Base-by-base conservation (phyloP, 1,284 basidiomycete species). In the Heliocybe sulcata region DNA sequence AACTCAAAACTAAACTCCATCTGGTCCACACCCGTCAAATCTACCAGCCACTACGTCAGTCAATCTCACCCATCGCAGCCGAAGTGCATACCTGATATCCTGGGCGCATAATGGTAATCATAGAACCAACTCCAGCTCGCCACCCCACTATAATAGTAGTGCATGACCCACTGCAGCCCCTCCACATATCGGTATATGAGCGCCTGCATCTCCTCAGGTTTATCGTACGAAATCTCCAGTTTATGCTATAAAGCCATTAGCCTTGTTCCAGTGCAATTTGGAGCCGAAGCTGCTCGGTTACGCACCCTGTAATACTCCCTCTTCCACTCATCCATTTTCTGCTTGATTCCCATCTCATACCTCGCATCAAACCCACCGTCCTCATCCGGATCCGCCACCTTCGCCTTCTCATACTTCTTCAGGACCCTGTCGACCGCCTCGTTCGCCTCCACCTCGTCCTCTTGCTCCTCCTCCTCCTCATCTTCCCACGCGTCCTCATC, bases 91-190 rank as follows among this genome's bases (percentile, higher is more conserved):
- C 93, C 94, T 42, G 92, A 92, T 59, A 97, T 95, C 52, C 93
- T 83, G 14, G 94, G 96, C 0, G 96, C 90, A 69, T 97, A 99
- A 69, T 99, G 96, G 69, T 98, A 98, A 67, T 95, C 78, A 73
- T 98, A 99, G 76, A 98, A 99, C 97, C 97, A 99, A 25, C 92
- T 84, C 96, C 96, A 99, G 3, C 93, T 95, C 1, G 92, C 91
- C 14, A 98, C 94, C 33, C 96, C 96, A 60, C 90, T 86, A 72
- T 98, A 98, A 70, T 99, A 99, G 72, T 99, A 99, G 68, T 94
- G 90, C 84, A 99, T 89, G 29, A 99, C 94, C 97, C 96, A 99
- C 68, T 99, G 97, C 58, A 99, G 73, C 0, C 96, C 97, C 68
- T 99, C 94, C 35, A 94, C 81, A 69, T 98, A 99, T 58, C 85